A percentile compares a stretch with the other conserved stretches of the same genome.
Evolutionary conservation across 2,329 filamentous ascomycete species (phyloP).

Genomic region (Phialemonium atrogriseum): DNA sequence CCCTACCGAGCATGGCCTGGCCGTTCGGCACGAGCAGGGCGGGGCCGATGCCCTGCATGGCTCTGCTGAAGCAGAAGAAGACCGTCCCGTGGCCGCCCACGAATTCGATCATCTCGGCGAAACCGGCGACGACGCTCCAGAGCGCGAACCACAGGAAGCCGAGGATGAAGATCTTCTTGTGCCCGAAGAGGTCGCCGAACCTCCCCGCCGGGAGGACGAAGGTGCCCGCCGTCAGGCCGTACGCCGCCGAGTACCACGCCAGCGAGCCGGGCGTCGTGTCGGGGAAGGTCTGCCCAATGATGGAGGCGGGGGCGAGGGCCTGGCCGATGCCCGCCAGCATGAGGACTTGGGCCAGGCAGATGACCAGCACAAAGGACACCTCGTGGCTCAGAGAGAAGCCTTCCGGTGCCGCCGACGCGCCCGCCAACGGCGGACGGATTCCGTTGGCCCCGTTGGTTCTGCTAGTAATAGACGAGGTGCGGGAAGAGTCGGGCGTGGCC

Average conservation of each 20-base stretch:
- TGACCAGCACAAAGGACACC: slow-evolving; percentile 27
- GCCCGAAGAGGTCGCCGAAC: slow-evolving; percentile 49
- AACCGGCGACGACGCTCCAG: slow-evolving; percentile 43
- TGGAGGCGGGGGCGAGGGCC: slow-evolving; percentile 36
- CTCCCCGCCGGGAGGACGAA: slow-evolving; percentile 51
- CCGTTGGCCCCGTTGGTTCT: too few species aligned
- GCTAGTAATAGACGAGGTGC: too few species aligned
- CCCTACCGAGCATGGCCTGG: slow-evolving; percentile 50
- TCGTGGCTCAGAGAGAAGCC: slow-evolving; percentile 19
- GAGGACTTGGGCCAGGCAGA: slow-evolving; percentile 33
- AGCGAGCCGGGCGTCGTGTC: slow-evolving; percentile 33
- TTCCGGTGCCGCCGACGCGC: too few species aligned
- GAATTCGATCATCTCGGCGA: slow-evolving; percentile 17
- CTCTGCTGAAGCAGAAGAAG: slow-evolving; percentile 15
- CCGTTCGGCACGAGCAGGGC: slow-evolving; percentile 57
- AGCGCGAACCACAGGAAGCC: slow-evolving; percentile 47
- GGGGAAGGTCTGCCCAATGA: slow-evolving; percentile 38
- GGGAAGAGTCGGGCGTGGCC: too few species aligned
- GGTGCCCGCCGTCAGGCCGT: slow-evolving; percentile 44
- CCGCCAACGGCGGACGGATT: too few species aligned
- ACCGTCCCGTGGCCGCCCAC: slow-evolving; percentile 12
- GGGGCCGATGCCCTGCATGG: slow-evolving; percentile 40
- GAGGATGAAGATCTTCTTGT: slow-evolving; percentile 43
- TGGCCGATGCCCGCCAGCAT: slow-evolving; percentile 40
- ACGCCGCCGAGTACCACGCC: slow-evolving; percentile 50